Evolutionary conservation across 2,329 filamentous ascomycete genomes (phyloP), one percentile per base, ranked within the genome.

Genomic region (Aspergillus oerlinghausenensis): DNA sequence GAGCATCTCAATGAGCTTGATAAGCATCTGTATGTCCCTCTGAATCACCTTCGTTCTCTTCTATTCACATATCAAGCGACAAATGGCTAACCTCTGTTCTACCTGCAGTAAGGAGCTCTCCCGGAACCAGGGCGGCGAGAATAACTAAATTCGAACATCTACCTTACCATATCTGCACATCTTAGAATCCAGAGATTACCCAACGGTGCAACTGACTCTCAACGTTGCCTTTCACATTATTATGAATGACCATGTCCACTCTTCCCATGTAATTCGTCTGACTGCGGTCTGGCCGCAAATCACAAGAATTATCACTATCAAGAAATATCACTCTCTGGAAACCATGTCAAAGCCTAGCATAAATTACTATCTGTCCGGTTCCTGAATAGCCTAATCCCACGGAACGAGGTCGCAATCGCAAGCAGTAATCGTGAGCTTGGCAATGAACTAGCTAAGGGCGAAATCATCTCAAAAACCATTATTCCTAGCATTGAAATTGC

Each of bases 1-100:
- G 79, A 86, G 65, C 90, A 96, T 80, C 85, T 97, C 64, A 82
- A 93, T 72, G 88, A 92, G 74, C 85, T 97, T 61, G 87, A 91
- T 69, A 84, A 88, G 70, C 89, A 95, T 83, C 92, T 96, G 90
- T 94, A 78, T 72, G 88, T 78, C 53, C 50, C 47, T 45, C 14
- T 38, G 32, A 38, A 38, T 38, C 38, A 21, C 19, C 17, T 25
- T 19, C 42, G 21, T 21, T 50, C 47, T 52, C 32, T 3, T 25
- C 6, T 40, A 25, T 17, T 17, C 14, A 48, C 25, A n/a, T 21
- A 3, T 3, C 17, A 10, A 35, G 10, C 26, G 21, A 11, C 45
- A 28, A 51, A 47, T 29, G 7, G 11, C 11, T 45, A 38, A 7
- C n/a, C 63, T 66, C 49, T 67, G 52, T 19, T 19, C 35, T 38